Conservation (phyloP, 805 yeast genomes). For the Yarrowia sp. region DNA sequence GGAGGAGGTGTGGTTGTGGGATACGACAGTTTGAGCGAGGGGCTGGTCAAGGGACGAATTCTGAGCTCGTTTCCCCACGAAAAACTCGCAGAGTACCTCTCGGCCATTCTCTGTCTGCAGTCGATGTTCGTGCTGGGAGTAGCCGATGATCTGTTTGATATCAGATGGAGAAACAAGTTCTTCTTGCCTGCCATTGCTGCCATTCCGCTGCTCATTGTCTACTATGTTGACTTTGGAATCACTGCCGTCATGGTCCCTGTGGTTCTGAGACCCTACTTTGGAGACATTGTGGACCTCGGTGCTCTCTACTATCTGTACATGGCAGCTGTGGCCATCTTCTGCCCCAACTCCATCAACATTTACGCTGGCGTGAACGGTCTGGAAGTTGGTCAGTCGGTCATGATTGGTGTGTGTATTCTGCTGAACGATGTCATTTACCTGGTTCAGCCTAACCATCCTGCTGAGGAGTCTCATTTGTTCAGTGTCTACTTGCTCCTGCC, state of each 20-base stretch:
- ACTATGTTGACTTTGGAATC: slow-evolving; percentile 91
- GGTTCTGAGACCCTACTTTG: slow-evolving; percentile 54
- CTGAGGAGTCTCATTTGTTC: slow-evolving; percentile 81
- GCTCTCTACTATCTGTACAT: slow-evolving; percentile 82
- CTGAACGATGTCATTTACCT: slow-evolving; percentile 78
- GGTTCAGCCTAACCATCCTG: slow-evolving; percentile 57
- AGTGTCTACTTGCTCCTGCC: slow-evolving; percentile 84
- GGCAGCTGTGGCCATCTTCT: slow-evolving; percentile 89
- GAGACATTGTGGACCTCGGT: slow-evolving; percentile 72
- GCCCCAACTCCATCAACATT: slow-evolving; percentile 95
- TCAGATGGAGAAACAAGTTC: slow-evolving; percentile 97
- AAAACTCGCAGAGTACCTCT: slow-evolving; percentile 81
- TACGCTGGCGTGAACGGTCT: slow-evolving; percentile 96
- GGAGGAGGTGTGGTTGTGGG: slow-evolving; percentile 58
- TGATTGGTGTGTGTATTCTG: slow-evolving; percentile 72
- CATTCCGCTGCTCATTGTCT: slow-evolving; percentile 87
- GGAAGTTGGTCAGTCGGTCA: slow-evolving; percentile 93
- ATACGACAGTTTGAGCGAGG: slow-evolving; percentile 53
- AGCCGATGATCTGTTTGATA: slow-evolving; percentile 93
- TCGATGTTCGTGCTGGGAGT: slow-evolving; percentile 85
- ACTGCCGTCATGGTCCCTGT: slow-evolving; percentile 86
- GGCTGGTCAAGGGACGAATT: slow-evolving; percentile 42
- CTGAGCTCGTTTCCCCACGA: slow-evolving; percentile 68
- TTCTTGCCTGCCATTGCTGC: slow-evolving; percentile 94
- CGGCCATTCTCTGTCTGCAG: slow-evolving; percentile 83